Evolutionary conservation across 768 basidiomycete genomes (phyloP).

Genomic region (Tylopilus felleus): DNA sequence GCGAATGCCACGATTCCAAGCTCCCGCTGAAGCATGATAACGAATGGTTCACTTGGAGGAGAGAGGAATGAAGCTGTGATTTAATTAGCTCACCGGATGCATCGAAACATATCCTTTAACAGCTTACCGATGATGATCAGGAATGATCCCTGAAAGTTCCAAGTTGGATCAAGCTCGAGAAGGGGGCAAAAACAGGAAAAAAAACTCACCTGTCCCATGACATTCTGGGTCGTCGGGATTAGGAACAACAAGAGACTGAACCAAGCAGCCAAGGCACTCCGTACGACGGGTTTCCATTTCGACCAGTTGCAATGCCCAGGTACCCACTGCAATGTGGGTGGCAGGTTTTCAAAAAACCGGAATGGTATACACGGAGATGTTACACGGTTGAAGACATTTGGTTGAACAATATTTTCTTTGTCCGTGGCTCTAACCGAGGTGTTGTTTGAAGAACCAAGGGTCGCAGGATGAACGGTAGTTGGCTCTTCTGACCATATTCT

Average conservation of each 20-base stretch:
- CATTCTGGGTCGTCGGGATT: constrained; percentile 44
- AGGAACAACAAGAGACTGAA: constrained; percentile 55
- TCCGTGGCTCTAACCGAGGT: neutral
- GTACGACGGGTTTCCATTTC: constrained; percentile 60
- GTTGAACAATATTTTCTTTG: neutral
- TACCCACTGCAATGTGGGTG: constrained; percentile 49
- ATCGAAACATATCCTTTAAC: neutral
- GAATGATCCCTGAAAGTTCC: constrained; percentile 52
- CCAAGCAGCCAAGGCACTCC: constrained; percentile 66
- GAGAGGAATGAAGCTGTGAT: constrained; percentile 56
- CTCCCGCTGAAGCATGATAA: constrained; percentile 64
- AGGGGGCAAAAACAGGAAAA: constrained; percentile 34
- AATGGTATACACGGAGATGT: neutral
- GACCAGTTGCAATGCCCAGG: constrained; percentile 55
- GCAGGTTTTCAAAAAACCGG: constrained; percentile 18
- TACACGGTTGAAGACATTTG: neutral
- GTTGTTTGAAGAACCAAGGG: neutral
- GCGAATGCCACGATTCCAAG: constrained; percentile 49
- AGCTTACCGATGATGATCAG: constrained; percentile 56
- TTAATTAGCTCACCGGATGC: constrained; percentile 1
- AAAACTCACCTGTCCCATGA: constrained; percentile 55
- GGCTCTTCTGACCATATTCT: constrained; percentile 1
- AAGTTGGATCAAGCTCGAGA: constrained; percentile 23
- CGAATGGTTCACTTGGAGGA: constrained; percentile 65
- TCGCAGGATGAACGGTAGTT: neutral